Evolutionary conservation across 2,329 filamentous ascomycete species (phyloP).

Genomic region (Exserohilum rostratum): DNA sequence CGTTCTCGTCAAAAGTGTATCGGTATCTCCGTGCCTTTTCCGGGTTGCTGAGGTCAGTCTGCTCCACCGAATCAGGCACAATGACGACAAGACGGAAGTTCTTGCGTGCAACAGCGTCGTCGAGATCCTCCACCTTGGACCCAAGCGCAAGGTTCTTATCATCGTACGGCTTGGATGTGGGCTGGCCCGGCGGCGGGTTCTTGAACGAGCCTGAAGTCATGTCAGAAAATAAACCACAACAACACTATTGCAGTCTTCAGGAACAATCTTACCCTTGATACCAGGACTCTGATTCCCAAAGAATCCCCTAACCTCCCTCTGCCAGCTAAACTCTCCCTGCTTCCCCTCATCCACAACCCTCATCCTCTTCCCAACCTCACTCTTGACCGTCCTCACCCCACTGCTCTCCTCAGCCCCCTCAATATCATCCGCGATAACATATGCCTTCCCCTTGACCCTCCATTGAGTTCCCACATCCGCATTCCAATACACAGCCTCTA

Average conservation of each 20-base stretch:
- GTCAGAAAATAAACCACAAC: conserved; percentile 11
- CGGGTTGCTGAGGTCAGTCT: conserved; percentile 72
- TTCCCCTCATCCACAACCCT: conserved; percentile 56
- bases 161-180: conserved; percentile 53
- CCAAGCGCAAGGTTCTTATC: conserved; percentile 55
- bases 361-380: conserved; percentile 68
- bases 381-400: conserved; percentile 64
- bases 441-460: conserved; percentile 79
- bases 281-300: conserved; percentile 86
- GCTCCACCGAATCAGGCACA: conserved; percentile 77
- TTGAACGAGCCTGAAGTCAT: conserved; percentile 63
- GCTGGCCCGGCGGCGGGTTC: conserved; percentile 60
- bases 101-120: conserved; percentile 71
- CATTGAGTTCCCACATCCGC: conserved; percentile 76
- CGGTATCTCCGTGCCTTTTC: conserved; percentile 67
- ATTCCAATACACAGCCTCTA: conserved; percentile 88
- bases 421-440: conserved; percentile 74
- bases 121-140: conserved; percentile 71
- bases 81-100: conserved; percentile 91
- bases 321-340: conserved; percentile 73
- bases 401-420: conserved; percentile 60
- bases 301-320: conserved; percentile 78
- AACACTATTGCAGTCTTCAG: background rate
- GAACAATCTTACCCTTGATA: conserved; percentile 67
- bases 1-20: conserved; percentile 65